phyloP scores from a whole-genome alignment of 1,284 basidiomycete species.

The Ganoderma lucidum region DNA sequence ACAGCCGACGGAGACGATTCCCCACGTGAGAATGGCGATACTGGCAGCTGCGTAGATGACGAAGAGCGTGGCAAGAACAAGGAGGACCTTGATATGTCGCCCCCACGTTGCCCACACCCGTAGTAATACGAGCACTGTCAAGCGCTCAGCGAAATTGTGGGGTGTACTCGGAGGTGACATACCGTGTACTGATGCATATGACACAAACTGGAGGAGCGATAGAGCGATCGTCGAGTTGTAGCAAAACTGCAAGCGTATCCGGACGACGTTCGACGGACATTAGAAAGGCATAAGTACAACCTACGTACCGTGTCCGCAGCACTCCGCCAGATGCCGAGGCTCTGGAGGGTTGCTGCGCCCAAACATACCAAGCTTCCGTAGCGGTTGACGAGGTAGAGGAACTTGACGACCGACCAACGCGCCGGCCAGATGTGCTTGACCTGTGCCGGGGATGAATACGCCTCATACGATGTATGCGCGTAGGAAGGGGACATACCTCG shows the following conservation, averaged over 20 bases:
- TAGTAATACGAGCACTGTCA: conserved; percentile 29
- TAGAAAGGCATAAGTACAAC: neutral
- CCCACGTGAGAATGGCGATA: conserved; percentile 23
- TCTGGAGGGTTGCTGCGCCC: conserved; percentile 20
- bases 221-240: conserved; percentile 17
- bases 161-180: neutral
- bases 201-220: conserved; percentile 25
- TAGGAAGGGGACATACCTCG: conserved; percentile 18
- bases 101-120: conserved; percentile 34
- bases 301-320: conserved; percentile 9
- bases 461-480: neutral
- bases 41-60: conserved; percentile 20
- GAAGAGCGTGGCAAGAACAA: conserved; percentile 22
- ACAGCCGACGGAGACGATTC: conserved; percentile 23
- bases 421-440: conserved; percentile 31
- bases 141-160: neutral
- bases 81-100: conserved; percentile 22
- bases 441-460: conserved; percentile 4
- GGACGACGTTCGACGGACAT: neutral
- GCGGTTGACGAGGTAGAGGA: conserved; percentile 30
- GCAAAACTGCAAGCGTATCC: conserved; percentile 25
- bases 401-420: conserved; percentile 32
- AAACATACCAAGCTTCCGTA: conserved; percentile 29
- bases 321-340: conserved; percentile 25
- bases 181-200: conserved; percentile 31